Percentiles rank a stretch among this genome's conserved stretches.
phyloP scores from a whole-genome alignment of 208 protist genomes.

The Leptomonas pyrrhocoris region DNA sequence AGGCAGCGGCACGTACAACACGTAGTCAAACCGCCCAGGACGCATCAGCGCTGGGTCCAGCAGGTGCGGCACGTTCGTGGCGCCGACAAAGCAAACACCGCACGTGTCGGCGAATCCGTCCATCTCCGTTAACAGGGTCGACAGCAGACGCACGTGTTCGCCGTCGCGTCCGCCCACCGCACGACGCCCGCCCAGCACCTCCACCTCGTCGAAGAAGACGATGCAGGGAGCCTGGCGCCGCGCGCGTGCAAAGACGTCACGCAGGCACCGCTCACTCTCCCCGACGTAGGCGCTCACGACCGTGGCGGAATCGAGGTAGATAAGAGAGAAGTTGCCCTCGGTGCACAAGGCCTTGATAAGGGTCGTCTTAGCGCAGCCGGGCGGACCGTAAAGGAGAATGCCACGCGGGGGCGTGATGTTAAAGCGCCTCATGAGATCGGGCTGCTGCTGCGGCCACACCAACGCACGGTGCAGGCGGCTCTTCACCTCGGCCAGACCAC shows the following conservation, averaged over 20 bases:
- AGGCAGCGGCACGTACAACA: slow-evolving; percentile 85
- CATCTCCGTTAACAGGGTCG: slow-evolving; percentile 97
- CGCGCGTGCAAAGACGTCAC: slow-evolving; percentile 86
- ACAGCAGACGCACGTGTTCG: slow-evolving; percentile 90
- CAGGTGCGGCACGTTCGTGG: slow-evolving; percentile 92
- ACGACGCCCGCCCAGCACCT: slow-evolving; percentile 86
- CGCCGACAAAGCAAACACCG: slow-evolving; percentile 90
- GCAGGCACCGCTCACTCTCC: slow-evolving; percentile 90
- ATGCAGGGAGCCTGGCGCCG: slow-evolving; percentile 86
- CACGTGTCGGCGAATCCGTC: slow-evolving; percentile 92
- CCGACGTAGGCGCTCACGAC: slow-evolving; percentile 94
- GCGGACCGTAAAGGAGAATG: slow-evolving; percentile 95
- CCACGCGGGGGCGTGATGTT: slow-evolving; percentile 95
- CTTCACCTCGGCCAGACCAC: slow-evolving; percentile 98
- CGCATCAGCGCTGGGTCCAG: slow-evolving; percentile 89
- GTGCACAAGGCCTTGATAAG: slow-evolving; percentile 88
- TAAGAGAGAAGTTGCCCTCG: slow-evolving; percentile 73
- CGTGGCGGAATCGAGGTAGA: slow-evolving; percentile 86
- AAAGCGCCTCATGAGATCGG: slow-evolving; percentile 99
- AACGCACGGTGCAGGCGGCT: slow-evolving; percentile 98
- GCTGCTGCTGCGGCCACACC: slow-evolving; percentile 98
- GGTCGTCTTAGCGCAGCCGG: slow-evolving; percentile 95
- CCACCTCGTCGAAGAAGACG: slow-evolving; percentile 96
- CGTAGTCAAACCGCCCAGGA: slow-evolving; percentile 90
- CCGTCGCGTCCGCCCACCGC: slow-evolving; percentile 24